Evolutionary conservation across 2,329 filamentous ascomycete species (phyloP).

Genomic region (Cryphonectria naterciae): DNA sequence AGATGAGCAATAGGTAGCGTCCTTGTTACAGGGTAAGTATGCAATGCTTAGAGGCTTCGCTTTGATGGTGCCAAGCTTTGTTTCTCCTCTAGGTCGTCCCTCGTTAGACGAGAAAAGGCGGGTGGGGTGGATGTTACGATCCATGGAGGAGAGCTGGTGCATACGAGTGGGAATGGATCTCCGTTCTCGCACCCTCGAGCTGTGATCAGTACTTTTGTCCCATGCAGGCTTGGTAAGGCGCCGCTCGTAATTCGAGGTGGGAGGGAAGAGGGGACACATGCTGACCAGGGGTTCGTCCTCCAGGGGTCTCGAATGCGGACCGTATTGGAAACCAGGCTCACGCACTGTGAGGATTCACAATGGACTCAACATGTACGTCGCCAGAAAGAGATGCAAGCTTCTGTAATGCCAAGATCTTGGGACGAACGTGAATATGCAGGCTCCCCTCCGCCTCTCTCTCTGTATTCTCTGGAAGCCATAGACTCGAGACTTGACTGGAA

Average conservation of each 20-base stretch:
- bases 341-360: not conserved
- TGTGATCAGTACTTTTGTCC: conserved; percentile 7
- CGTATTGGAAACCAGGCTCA: not conserved
- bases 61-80: not conserved
- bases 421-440: not conserved
- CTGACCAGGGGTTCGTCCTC: not conserved
- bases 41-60: not conserved
- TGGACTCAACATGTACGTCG: not conserved
- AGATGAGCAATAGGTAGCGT: not conserved
- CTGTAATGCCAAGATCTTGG: not conserved
- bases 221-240: not conserved
- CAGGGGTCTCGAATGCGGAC: not conserved
- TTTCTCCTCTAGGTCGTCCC: not conserved
- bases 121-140: not conserved
- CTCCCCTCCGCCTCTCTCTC: not conserved
- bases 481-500: not conserved
- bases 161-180: not conserved
- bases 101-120: not conserved
- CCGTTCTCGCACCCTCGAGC: not conserved
- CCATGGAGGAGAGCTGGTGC: not conserved
- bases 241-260: not conserved
- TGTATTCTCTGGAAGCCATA: not conserved
- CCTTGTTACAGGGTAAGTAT: not conserved
- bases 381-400: not conserved
- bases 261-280: not conserved